Evolutionary conservation across 2,329 filamentous ascomycete genomes (phyloP), one percentile per base, ranked within the genome.

Genomic region (Clarireedia homoeocarpa): DNA sequence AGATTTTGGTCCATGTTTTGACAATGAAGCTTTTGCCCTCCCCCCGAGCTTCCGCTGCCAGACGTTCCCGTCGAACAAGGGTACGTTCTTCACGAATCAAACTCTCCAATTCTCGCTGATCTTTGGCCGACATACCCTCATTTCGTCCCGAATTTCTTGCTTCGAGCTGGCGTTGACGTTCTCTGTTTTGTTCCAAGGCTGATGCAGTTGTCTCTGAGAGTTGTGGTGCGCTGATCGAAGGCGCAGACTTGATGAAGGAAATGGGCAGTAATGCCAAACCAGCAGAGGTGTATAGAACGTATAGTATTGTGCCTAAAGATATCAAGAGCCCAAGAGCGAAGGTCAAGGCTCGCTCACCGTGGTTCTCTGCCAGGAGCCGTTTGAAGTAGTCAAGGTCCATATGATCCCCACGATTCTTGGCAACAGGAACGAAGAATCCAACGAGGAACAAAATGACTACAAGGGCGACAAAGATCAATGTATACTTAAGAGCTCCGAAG

Each of bases 361-460:
- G 88, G 69, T 95, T 96, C 69, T 91, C 86, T 1, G 86, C 77
- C 48, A 97, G 75, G 10, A 97, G 76, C 54, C 83, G 82, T 74
- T 88, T 92, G 81, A 96, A 96, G 72, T 91, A 97, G 72, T 96
- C 92, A 56, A 96, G 77, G 65, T 96, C 89, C 66, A 86, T 79
- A 67, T 90, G 83, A 40, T 79, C 79, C 50, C 84, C 82, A 58
- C 79, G 78, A 60, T 84, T 78, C 58, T 83, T 87, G 5, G 88
- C 85, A 5, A 89, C 84, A 0, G 94, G 94, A 0, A 95, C 85
- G 70, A 99, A 96, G 76, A 97, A 96, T 45, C 94, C 94, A 27
- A 97, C 80, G 20, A 96, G 73, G 76, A 99, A 95, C 14, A 99
- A 75, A 47, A 92, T 82, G 48, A 91, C 77, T 5, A 94, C 82